A percentile compares a stretch with the other conserved stretches of the same genome.
Conservation (phyloP, 495 filamentous ascomycete genomes). For the Talaromyces adpressus region DNA sequence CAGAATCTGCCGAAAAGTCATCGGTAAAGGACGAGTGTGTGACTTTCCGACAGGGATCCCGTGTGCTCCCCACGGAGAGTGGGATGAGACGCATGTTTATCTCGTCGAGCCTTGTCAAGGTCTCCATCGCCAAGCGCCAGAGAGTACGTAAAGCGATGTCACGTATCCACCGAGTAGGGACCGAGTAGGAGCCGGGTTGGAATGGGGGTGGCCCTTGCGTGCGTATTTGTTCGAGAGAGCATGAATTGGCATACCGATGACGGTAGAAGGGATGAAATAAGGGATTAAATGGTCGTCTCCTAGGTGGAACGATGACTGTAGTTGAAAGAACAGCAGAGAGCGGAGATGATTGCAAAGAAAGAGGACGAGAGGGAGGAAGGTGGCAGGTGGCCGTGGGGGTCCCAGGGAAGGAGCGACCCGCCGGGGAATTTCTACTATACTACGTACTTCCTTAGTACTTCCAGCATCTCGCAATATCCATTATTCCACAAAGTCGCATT, state of each 20-base stretch:
- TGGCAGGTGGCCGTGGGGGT: too few relatives aligned
- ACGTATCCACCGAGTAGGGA: neutral
- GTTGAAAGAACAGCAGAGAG: too few relatives aligned
- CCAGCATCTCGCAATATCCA: too few relatives aligned
- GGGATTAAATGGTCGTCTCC: too few relatives aligned
- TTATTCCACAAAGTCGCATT: too few relatives aligned
- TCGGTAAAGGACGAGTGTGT: neutral
- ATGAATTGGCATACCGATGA: neutral
- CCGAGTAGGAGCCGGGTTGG: neutral
- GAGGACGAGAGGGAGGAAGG: too few relatives aligned
- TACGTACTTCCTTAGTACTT: too few relatives aligned
- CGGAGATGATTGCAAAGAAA: too few relatives aligned
- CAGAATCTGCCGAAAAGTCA: neutral
- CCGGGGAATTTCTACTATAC: too few relatives aligned
- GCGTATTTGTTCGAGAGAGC: neutral
- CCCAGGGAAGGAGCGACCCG: too few relatives aligned
- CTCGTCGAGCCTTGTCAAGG: neutral
- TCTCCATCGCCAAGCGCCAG: neutral
- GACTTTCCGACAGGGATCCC: neutral
- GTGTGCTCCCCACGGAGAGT: neutral
- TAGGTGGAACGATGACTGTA: too few relatives aligned
- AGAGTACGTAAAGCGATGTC: neutral
- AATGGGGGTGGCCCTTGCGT: neutral
- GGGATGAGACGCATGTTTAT: neutral
- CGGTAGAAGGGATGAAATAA: too few relatives aligned